Conservation (phyloP, 78 protist genomes). For the Neovahlkampfia damariscottae region DNA sequence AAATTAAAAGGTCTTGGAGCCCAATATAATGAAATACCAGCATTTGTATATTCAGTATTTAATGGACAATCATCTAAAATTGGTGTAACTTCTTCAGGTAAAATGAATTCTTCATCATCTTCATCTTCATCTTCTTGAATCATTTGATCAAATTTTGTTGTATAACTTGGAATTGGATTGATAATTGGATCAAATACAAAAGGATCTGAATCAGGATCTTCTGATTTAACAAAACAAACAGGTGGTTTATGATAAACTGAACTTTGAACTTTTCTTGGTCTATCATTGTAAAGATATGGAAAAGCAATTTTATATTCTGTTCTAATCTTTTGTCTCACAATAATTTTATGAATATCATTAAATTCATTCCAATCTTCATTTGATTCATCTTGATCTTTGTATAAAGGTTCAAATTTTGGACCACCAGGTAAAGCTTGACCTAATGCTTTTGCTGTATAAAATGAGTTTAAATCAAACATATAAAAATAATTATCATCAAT, state of each 20-base stretch:
- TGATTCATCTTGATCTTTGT: conserved; percentile 65
- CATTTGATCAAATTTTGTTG: background rate
- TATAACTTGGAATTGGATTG: conserved; percentile 72
- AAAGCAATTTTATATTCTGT: conserved; percentile 96
- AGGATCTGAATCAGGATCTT: conserved; percentile 57
- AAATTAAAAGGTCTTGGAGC: conserved; percentile 94
- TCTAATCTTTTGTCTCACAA: conserved; percentile 89
- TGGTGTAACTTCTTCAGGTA: conserved; percentile 47
- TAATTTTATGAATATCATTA: conserved; percentile 95
- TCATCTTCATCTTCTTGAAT: conserved; percentile 38
- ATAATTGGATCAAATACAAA: conserved; percentile 86
- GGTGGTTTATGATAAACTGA: conserved; percentile 72
- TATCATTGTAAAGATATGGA: conserved; percentile 92
- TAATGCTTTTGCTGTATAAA: conserved; percentile 97
- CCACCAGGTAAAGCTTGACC: conserved; percentile 99
- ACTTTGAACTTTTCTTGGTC: conserved; percentile 83
- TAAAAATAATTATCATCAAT: conserved; percentile 88
- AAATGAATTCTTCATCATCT: conserved; percentile 40
- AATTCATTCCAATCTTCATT: conserved; percentile 99
- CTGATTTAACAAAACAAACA: conserved; percentile 63
- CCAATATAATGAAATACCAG: conserved; percentile 85
- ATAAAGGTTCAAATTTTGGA: conserved; percentile 98
- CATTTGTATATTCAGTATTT: conserved; percentile 74
- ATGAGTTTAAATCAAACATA: conserved; percentile 85
- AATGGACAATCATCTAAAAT: conserved; percentile 44